These are phyloP conservation scores for Nidularia pulvinata DNA, from an alignment of 768 basidiomycete species.

Conservation along the genomic window DNA sequence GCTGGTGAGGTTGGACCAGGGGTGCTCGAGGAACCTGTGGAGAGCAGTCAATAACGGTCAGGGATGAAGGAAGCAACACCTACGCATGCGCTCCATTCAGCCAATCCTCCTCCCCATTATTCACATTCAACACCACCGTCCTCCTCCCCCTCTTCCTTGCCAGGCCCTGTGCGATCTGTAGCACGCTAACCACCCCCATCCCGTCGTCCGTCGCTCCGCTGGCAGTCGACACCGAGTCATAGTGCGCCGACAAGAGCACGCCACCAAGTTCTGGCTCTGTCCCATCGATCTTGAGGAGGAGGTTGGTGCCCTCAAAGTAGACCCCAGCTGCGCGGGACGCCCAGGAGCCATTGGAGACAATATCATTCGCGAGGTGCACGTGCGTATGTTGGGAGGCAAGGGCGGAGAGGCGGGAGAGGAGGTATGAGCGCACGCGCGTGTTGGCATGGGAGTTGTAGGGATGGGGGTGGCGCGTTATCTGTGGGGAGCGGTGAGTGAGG, in stretches of 20 bases:
- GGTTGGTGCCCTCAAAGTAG: conserved; percentile 71
- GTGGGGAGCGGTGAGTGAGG: background rate
- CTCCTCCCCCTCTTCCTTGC: conserved; percentile 46
- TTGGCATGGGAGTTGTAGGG: conserved; percentile 82
- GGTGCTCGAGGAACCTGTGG: conserved; percentile 67
- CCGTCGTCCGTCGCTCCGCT: conserved; percentile 80
- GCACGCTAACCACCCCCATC: conserved; percentile 65
- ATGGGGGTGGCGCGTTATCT: conserved; percentile 72
- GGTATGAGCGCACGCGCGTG: conserved; percentile 59
- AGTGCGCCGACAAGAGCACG: conserved; percentile 81
- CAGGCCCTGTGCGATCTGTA: conserved; percentile 64
- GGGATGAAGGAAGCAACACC: conserved; percentile 2
- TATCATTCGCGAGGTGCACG: conserved; percentile 33
- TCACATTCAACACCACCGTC: conserved; percentile 81
- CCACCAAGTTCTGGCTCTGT: conserved; percentile 37
- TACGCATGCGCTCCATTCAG: conserved; percentile 72
- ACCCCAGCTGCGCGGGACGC: conserved; percentile 17
- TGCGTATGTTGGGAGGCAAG: conserved; percentile 41
- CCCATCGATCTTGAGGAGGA: conserved; percentile 65
- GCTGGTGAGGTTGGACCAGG: conserved; percentile 66
- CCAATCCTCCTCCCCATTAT: conserved; percentile 84
- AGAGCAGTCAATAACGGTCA: background rate
- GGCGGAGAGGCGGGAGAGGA: conserved; percentile 51
- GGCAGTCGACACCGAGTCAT: conserved; percentile 77
- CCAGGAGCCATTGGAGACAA: conserved; percentile 51